These are phyloP conservation scores for Phyllosticta ampelicida DNA, from an alignment of 2,329 filamentous ascomycete species.

Conservation along the genomic window DNA sequence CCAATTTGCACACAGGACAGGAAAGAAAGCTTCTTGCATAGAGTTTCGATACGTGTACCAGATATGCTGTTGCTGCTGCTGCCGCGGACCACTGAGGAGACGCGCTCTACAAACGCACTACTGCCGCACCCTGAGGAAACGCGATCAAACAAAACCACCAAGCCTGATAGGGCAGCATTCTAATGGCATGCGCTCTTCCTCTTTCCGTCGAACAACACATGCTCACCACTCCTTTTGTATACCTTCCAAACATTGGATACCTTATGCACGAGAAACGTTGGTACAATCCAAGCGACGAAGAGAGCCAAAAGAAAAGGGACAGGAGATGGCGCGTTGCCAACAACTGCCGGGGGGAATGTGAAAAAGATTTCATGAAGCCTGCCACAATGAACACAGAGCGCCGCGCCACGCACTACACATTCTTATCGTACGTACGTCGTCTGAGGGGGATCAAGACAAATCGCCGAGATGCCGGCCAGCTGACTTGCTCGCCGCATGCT, in stretches of 20 bases:
- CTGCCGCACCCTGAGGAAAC: too few species aligned
- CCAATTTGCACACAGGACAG: too few species aligned
- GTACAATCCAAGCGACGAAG: not conserved
- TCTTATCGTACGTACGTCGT: not conserved
- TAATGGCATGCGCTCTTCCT: not conserved
- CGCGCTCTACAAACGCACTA: too few species aligned
- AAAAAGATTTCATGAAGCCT: too few species aligned
- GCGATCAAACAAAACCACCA: too few species aligned
- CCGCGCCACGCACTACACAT: not conserved
- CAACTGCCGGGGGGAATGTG: not conserved
- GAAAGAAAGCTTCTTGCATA: too few species aligned
- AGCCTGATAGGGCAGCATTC: not conserved
- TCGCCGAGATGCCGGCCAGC: not conserved
- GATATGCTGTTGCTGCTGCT: too few species aligned
- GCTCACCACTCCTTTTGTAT: not conserved
- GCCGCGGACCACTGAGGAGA: too few species aligned
- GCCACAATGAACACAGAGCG: not conserved
- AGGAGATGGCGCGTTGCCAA: not conserved
- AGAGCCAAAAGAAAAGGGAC: not conserved
- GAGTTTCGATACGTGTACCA: too few species aligned
- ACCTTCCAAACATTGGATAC: not conserved
- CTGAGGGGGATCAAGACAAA: not conserved
- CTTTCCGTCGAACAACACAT: not conserved
- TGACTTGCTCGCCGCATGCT: not conserved
- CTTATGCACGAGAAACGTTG: not conserved